Evolutionary conservation across 2,329 filamentous ascomycete genomes (phyloP), one percentile per base, ranked within the genome.

Genomic region (Venturia aucupariae): DNA sequence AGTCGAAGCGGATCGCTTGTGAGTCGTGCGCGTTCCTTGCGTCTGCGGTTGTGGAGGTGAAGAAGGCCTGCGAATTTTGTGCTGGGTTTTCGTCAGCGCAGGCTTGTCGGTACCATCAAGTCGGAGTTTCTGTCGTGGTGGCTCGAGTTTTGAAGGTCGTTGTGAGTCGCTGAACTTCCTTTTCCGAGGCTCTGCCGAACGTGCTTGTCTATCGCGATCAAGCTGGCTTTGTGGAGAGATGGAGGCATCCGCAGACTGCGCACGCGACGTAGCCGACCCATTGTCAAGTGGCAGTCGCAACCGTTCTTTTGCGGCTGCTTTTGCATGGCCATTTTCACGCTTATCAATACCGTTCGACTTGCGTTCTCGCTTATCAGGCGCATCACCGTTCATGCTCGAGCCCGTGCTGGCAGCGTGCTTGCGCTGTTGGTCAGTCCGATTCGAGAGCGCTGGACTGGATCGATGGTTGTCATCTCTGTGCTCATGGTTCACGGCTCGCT

Each of bases 401-500:
- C 38, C 19, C 38, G 61, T 60, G 38, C 59, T 54, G 42, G 41
- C 44, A 57, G 59, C 32, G 35, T 62, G 41, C 22, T 44, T 65
- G 22, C 57, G 57, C 27, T n/a, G 22, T 19, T 59, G 41, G 7
- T 65, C 63, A 17, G 59, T 44, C 15, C 42, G 39, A 24, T 38
- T 62, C 44, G 35, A 46, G 22, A 62, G 32, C 3, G 54, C 19
- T n/a, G 60, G 59, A 44, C 64, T 65, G 10, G 64, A 65, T 3
- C 54, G 19, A 15, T 38, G 24, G 63, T 72, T 67, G 57, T 70
- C 68, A 64, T 75, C 72, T 67, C 68, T 69, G 68, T 72, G 71
- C 70, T 77, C 75, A 32, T 70, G 73, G 70, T 76, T 77, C 71
- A 76, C 75, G 67, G 71, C 65, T 70, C 75, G 75, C 67, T 72